phyloP scores from a whole-genome alignment of 2,329 filamentous ascomycete species.

The Colletotrichum endophyticum region DNA sequence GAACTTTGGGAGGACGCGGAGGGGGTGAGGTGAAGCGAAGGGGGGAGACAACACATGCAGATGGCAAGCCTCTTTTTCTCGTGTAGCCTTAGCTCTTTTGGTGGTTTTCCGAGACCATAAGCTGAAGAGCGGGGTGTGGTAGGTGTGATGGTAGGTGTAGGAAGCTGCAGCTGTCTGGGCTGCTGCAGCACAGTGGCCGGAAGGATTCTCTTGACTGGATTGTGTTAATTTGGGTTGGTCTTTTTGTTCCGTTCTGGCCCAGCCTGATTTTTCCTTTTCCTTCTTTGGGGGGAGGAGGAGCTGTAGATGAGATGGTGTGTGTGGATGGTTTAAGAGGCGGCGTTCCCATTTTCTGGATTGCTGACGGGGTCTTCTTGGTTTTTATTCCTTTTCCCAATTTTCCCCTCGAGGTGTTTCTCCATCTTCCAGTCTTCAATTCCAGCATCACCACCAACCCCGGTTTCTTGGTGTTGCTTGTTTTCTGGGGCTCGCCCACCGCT shows the following conservation, averaged over 20 bases:
- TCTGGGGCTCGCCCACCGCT: neutral
- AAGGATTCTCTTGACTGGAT: neutral
- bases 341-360: neutral
- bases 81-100: neutral
- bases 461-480: conserved; percentile 14
- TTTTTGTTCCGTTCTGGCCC: neutral
- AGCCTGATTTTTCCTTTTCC: neutral
- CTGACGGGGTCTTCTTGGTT: neutral
- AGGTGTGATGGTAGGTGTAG: neutral
- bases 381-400: neutral
- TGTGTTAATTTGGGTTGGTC: neutral
- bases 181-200: neutral
- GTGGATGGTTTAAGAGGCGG: conserved; percentile 11
- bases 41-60: neutral
- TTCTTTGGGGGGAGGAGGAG: neutral
- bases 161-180: neutral
- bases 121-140: neutral
- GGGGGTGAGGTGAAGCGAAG: neutral
- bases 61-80: neutral
- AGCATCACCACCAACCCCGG: neutral
- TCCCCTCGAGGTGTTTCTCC: neutral
- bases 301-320: neutral
- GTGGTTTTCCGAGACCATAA: conserved; percentile 10
- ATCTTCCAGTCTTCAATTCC: neutral
- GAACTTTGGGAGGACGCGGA: neutral